phyloP scores from a whole-genome alignment of 1,284 basidiomycete species.

The Pholiota adiposa region DNA sequence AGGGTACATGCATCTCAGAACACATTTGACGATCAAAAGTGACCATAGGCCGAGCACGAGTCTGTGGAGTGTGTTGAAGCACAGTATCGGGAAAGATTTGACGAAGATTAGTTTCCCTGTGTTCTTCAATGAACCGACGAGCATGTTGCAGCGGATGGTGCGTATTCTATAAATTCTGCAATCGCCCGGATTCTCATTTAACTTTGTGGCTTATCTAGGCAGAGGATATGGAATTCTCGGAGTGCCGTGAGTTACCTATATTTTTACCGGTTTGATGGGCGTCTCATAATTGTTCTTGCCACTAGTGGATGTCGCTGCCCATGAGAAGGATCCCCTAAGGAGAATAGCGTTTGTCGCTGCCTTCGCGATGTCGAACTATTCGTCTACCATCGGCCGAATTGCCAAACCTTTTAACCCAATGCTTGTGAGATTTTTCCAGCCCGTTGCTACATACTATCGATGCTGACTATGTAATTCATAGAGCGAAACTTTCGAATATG shows the following conservation, averaged over 20 bases:
- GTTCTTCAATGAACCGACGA: slow-evolving; percentile 95
- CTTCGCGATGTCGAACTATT: slow-evolving; percentile 99
- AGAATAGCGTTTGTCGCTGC: slow-evolving; percentile 94
- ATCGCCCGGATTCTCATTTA: neutral
- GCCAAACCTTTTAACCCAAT: slow-evolving; percentile 97
- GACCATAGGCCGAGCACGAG: slow-evolving; percentile 91
- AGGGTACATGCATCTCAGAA: slow-evolving; percentile 76
- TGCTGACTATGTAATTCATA: slow-evolving; percentile 24
- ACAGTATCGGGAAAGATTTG: slow-evolving; percentile 95
- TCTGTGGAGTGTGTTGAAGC: slow-evolving; percentile 95
- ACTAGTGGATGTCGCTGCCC: slow-evolving; percentile 82
- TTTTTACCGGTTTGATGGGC: neutral
- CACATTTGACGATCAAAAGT: slow-evolving; percentile 66
- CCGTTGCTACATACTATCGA: neutral
- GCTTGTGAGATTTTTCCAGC: slow-evolving; percentile 56
- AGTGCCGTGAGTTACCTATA: slow-evolving; percentile 71
- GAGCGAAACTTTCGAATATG: slow-evolving; percentile 95
- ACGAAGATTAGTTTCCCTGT: slow-evolving; percentile 97
- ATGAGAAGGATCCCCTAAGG: slow-evolving; percentile 78
- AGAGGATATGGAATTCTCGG: slow-evolving; percentile 96
- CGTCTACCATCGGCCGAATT: slow-evolving; percentile 92
- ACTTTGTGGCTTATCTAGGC: slow-evolving; percentile 47
- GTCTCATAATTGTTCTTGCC: neutral
- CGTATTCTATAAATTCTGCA: slow-evolving; percentile 22
- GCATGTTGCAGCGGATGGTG: slow-evolving; percentile 90